phyloP scores from a whole-genome alignment of 306 rosid species.

The Castanea sativa region DNA sequence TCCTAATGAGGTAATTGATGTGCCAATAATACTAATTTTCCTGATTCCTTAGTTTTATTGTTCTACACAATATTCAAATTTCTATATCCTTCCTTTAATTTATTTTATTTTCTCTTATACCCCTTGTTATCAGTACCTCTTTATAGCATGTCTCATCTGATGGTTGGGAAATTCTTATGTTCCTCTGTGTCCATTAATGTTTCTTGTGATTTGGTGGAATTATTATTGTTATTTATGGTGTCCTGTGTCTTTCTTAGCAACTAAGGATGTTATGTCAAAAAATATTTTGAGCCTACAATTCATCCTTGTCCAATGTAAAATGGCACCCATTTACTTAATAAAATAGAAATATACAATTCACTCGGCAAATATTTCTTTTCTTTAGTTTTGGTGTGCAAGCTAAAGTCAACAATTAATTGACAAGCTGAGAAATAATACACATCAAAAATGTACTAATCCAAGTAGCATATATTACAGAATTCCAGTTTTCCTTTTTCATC shows the following conservation, averaged over 20 bases:
- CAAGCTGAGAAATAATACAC: not conserved
- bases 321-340: too few species aligned
- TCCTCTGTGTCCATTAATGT: not conserved
- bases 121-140: not conserved
- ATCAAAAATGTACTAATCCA: not conserved
- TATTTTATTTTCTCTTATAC: not conserved
- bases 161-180: not conserved
- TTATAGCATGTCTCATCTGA: not conserved
- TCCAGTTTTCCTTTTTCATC: not conserved
- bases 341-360: too few species aligned
- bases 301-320: too few species aligned
- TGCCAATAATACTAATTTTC: not conserved
- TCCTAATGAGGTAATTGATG: constrained; percentile 62
- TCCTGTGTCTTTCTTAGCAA: not conserved
- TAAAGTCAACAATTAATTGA: constrained; percentile 2
- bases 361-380: not conserved
- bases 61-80: not conserved
- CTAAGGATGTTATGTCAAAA: too few species aligned
- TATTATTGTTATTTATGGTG: not conserved
- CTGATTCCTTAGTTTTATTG: not conserved
- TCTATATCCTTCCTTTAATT: not conserved
- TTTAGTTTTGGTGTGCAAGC: not conserved
- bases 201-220: not conserved
- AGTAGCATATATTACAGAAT: not conserved
- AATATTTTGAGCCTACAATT: too few species aligned